Base-by-base conservation (phyloP, 2,329 filamentous ascomycete species). In the Colletotrichum noveboracense region DNA sequence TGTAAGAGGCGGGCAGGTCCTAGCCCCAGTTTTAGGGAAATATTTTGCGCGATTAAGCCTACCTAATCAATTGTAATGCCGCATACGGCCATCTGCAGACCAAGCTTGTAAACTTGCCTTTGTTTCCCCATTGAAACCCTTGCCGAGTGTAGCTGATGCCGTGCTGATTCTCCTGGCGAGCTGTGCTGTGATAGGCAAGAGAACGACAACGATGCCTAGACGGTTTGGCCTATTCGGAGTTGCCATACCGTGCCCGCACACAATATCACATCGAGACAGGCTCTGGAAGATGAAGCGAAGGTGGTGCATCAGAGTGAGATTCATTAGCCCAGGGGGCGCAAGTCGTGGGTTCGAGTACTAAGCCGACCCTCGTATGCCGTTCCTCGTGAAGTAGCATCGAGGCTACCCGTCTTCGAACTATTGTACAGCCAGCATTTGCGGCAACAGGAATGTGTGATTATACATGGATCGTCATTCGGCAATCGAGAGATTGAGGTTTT, bases 391-490 rank as follows among this genome's bases (percentile, higher is more conserved):
- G 43, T 76, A 76, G 65, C 71, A 30, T 75, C 34, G 56, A 75
- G 34, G 24, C 55, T 64, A 65, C 43, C 48, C 16, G 32, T 76
- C 65, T 58, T 58, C 64, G 52, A 73, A 72, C 62, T 78, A 77
- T 43, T 78, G 58, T 78, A 78, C 77, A 78, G 72, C 68, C 66
- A 66, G 65, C 77, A 32, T 64, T 65, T 32, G 69, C 66, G 75
- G 75, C 72, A 68, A 77, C 36, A 75, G 66, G 71, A 24, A 66
- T 18, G 48, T 66, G 61, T 74, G 60, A 62, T 76, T 48, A 36
- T 76, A 76, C 74, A 76, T 76, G 67, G 48, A 18, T 52, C 72
- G 43, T 70, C 62, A 34, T 73, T 61, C 34, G 73, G 60, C 34
- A 34, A 43, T 64, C 66, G 43, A 71, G 38, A n/a, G 32, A 26